These are phyloP conservation scores for Colletotrichum zoysiae DNA, from an alignment of 2,329 filamentous ascomycete genomes.

Conservation along the genomic window DNA sequence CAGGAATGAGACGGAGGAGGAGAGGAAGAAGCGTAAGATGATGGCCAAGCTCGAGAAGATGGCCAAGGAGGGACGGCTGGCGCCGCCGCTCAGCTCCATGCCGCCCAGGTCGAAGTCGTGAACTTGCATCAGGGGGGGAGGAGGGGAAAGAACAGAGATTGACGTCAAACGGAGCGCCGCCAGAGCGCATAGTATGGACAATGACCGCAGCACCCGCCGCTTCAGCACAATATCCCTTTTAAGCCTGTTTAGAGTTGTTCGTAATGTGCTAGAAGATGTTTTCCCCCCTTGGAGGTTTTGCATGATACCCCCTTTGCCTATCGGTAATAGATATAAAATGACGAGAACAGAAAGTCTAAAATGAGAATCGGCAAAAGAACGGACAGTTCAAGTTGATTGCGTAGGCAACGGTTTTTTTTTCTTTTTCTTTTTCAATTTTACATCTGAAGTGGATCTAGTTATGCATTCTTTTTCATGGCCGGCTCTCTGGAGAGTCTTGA, in stretches of 20 bases:
- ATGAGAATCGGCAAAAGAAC: not conserved
- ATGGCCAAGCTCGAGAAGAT: conserved; percentile 27
- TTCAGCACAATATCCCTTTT: not conserved
- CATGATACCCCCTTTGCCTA: conserved; percentile 15
- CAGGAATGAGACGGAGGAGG: conserved; percentile 27
- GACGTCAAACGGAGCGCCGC: not conserved
- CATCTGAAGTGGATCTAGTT: conserved; percentile 34
- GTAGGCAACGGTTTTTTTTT: conserved; percentile 21
- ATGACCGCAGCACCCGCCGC: not conserved
- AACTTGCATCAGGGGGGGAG: not conserved
- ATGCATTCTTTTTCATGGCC: conserved; percentile 25
- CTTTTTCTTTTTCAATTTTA: not conserved
- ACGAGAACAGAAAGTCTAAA: not conserved
- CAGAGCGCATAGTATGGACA: not conserved
- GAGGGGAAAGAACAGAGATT: not conserved
- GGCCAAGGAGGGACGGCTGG: conserved; percentile 29
- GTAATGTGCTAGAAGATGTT: not conserved
- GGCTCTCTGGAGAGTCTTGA: conserved; percentile 42
- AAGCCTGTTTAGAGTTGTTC: not conserved
- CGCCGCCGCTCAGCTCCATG: conserved; percentile 2
- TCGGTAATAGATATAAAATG: not conserved
- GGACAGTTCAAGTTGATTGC: conserved; percentile 18
- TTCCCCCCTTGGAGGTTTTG: not conserved
- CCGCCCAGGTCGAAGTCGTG: conserved; percentile 2
- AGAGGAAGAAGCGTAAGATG: conserved; percentile 6